A percentile compares a stretch with the other conserved stretches of the same genome.
Evolutionary conservation across 768 basidiomycete genomes (phyloP).

Genomic region (Amanita inopinata): DNA sequence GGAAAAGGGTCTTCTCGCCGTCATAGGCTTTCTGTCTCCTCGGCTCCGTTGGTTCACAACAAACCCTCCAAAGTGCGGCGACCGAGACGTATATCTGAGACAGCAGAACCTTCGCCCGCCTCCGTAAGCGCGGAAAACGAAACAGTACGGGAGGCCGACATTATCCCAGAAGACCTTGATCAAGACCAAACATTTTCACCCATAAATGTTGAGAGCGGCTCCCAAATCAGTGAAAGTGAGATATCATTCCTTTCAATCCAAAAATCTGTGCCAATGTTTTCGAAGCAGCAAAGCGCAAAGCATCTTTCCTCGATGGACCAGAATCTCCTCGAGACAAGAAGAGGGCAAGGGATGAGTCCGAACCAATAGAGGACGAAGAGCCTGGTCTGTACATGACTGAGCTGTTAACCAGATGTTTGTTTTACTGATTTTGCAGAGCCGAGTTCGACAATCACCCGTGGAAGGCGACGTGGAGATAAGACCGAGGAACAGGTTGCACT

Average conservation of each 20-base stretch:
- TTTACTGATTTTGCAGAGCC: constrained; percentile 16
- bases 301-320: constrained; percentile 38
- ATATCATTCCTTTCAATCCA: neutral
- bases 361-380: constrained; percentile 59
- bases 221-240: constrained; percentile 23
- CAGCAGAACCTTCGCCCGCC: constrained; percentile 15
- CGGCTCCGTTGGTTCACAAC: constrained; percentile 19
- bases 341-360: constrained; percentile 56
- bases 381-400: constrained; percentile 32
- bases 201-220: constrained; percentile 14
- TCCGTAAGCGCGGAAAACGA: constrained; percentile 15
- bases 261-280: neutral
- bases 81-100: constrained; percentile 20
- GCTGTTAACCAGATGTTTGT: constrained; percentile 8
- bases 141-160: constrained; percentile 18
- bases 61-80: constrained; percentile 21
- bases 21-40: constrained; percentile 26
- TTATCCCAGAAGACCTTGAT: constrained; percentile 21
- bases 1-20: constrained; percentile 30
- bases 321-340: constrained; percentile 46
- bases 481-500: constrained; percentile 44
- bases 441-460: constrained; percentile 22
- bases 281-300: constrained; percentile 53
- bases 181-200: constrained; percentile 24
- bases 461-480: constrained; percentile 25